phyloP scores from a whole-genome alignment of 192 early-diverging fungal species.

The Coemansia sp. region DNA sequence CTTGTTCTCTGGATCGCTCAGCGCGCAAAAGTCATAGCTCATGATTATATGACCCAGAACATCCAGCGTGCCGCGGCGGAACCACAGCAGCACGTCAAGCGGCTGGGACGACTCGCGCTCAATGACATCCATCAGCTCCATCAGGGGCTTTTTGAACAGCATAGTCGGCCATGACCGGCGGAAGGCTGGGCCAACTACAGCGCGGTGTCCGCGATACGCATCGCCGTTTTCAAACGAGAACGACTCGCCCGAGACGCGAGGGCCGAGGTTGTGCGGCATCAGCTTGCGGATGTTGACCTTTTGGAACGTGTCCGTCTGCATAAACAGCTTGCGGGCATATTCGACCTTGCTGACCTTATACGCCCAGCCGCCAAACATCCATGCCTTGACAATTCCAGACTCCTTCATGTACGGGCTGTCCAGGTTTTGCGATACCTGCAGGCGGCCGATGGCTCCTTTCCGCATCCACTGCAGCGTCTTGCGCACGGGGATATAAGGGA shows the following conservation, averaged over 20 bases:
- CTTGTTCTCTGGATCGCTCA: slow-evolving; percentile 44
- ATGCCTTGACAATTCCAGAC: slow-evolving; percentile 44
- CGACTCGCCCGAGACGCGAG: slow-evolving; percentile 41
- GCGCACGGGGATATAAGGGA: slow-evolving; percentile 42
- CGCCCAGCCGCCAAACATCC: slow-evolving; percentile 50
- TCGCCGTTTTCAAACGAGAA: slow-evolving; percentile 50
- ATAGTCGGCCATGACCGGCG: slow-evolving; percentile 46
- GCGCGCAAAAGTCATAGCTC: slow-evolving; percentile 56
- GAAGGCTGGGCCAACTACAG: slow-evolving; percentile 52
- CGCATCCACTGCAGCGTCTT: slow-evolving; percentile 41
- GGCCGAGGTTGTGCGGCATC: slow-evolving; percentile 50
- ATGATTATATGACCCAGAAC: slow-evolving; percentile 57
- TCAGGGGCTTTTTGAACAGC: slow-evolving; percentile 38
- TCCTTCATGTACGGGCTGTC: slow-evolving; percentile 31
- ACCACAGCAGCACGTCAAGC: slow-evolving; percentile 37
- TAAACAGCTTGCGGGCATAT: slow-evolving; percentile 48
- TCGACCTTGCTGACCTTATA: slow-evolving; percentile 49
- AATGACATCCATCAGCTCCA: slow-evolving; percentile 44
- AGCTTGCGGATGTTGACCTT: slow-evolving; percentile 41
- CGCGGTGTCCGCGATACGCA: slow-evolving; percentile 48
- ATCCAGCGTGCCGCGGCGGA: slow-evolving; percentile 56
- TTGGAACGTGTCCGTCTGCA: slow-evolving; percentile 48
- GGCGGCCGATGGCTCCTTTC: slow-evolving; percentile 38
- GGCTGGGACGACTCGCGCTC: slow-evolving; percentile 31
- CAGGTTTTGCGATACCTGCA: slow-evolving; percentile 41